A percentile compares a stretch with the other conserved stretches of the same genome.
Conservation (phyloP, 148 eudicot genomes). For the Silene uniflora region DNA sequence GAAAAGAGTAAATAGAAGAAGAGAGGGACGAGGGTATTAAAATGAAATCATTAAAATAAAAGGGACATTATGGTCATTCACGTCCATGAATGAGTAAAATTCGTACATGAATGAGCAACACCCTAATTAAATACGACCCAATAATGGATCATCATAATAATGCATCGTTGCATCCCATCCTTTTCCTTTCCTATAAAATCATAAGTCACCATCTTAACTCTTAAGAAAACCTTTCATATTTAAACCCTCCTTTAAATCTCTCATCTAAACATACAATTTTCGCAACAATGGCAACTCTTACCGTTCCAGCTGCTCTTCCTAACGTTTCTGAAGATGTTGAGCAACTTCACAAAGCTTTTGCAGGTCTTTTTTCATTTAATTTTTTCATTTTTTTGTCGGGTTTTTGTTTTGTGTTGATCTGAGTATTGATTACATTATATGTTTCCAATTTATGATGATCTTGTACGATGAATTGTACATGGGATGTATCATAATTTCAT, state of each 20-base stretch:
- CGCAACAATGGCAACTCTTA: constrained; percentile 53
- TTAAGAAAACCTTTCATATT: not conserved
- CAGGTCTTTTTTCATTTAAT: constrained; percentile 33
- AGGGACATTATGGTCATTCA: no score
- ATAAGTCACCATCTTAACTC: constrained; percentile 6
- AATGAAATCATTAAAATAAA: no score
- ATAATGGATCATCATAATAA: not conserved
- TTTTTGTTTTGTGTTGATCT: not conserved
- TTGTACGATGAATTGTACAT: not conserved
- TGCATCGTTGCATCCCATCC: not conserved
- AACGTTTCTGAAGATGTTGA: constrained; percentile 54
- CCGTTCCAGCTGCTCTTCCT: constrained; percentile 53
- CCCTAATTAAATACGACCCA: no score
- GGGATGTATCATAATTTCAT: not conserved
- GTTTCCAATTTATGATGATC: not conserved
- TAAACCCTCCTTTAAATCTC: not conserved
- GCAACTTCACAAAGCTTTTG: constrained; percentile 63
- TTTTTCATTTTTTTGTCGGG: not conserved
- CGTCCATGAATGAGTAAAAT: no score
- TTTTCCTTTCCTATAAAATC: constrained; percentile 4
- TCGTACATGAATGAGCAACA: no score
- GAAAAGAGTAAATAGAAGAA: no score
- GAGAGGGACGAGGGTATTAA: no score
- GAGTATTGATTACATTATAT: not conserved
- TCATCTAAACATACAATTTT: not conserved